Conservation (phyloP, 345 rosid species). For the Brassica rapa region DNA sequence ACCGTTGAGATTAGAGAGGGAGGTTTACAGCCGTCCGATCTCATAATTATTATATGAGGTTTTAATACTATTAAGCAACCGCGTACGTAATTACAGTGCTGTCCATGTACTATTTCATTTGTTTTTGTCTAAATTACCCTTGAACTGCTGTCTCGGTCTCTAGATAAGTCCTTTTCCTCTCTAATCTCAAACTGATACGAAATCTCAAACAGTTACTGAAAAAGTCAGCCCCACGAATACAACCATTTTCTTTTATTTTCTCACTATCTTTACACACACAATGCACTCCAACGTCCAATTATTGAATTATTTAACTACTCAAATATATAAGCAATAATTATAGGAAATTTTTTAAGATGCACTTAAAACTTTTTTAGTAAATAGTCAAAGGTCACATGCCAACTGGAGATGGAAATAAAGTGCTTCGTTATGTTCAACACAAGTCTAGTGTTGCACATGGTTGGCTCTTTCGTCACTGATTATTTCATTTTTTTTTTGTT, state of each 20-base stretch:
- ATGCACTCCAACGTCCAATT: background rate
- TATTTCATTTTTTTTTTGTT: background rate
- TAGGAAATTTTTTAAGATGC: background rate
- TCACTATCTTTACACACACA: background rate
- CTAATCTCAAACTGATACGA: background rate
- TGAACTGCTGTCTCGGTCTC: conserved; percentile 32
- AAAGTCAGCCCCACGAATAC: conserved; percentile 36
- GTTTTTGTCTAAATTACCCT: conserved; percentile 31
- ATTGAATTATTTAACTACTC: background rate
- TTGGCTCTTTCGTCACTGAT: conserved; percentile 18
- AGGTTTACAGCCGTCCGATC: conserved; percentile 28
- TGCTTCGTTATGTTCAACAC: conserved; percentile 38
- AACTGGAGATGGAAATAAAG: conserved; percentile 32
- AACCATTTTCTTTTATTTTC: conserved; percentile 6
- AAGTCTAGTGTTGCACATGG: conserved; percentile 42
- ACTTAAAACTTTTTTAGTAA: background rate
- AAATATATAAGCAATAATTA: background rate
- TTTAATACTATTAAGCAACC: conserved; percentile 30
- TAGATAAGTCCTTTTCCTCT: conserved; percentile 32
- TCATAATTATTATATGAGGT: conserved; percentile 12
- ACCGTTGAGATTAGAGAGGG: conserved; percentile 10
- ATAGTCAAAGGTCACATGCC: conserved; percentile 35
- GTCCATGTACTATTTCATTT: conserved; percentile 15
- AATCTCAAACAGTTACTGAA: conserved; percentile 30
- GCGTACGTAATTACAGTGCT: background rate